Base-by-base conservation (phyloP, 345 rosid genomes). In the Sonneratia caseolaris region DNA sequence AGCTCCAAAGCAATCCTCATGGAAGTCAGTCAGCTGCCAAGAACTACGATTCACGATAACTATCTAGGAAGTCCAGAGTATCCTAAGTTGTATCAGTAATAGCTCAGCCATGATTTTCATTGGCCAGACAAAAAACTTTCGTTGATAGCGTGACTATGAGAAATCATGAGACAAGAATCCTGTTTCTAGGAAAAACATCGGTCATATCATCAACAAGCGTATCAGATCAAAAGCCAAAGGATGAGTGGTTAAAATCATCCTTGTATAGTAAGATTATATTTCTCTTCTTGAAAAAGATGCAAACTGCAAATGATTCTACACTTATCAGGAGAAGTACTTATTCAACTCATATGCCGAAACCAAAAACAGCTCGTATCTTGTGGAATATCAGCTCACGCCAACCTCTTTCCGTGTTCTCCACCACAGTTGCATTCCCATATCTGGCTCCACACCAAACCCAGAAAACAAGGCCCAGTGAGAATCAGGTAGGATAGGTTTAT, bases 321-420 rank as follows among this genome's bases (percentile, higher is more conserved):
- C 48, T 27, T 56, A 56, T 19, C 18, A 15, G 27, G 24, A 18
- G 18, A 7, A 22, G 62, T 21, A 21, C 32, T 19, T 32, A 66
- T 66, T 37, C 69, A 40, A 66, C 13, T 86, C 85, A 89, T 15
- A 89, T 77, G 73, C 90, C 98, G 82, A 91, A 95, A 73, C 97
- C 97, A 66, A 95, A 91, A 71, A 89, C 91, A 7, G 98, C 93
- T 10, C 97, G 87, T 74, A 95, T 90, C 86, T 79, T 89, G 40
- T 95, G 83, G 84, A 95, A 89, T 51, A 92, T 95, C 45, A 87
- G 91, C 79, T 90, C 93, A 67, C 94, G 83, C 99, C 99, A 92
- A 73, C 99, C 97, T 80, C 97, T 88, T 87, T 95, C 94, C 0
- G 98, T 95, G 84, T 92, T 95, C 78, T 90, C 98, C 80, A 81